Base-by-base conservation (phyloP, 1,139 yeast species). In the Meyerozyma elateridarum region DNA sequence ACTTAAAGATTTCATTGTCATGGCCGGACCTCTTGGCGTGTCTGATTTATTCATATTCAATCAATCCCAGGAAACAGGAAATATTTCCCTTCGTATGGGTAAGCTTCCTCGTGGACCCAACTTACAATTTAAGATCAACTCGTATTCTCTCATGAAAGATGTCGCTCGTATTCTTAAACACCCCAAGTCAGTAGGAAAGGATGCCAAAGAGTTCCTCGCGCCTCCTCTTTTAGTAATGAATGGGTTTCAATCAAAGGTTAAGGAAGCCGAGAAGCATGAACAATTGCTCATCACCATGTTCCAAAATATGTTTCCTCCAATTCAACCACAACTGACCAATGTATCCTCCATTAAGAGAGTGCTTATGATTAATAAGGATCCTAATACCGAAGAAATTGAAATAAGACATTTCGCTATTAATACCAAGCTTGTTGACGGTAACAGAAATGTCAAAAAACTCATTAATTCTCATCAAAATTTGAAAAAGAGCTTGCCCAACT, bases 11-110 rank as follows among this genome's bases (percentile, higher is more conserved):
- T 91, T 85, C 49, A 74, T 89, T 13, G 95, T 88, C 15, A 89
- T 91, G 96, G 88, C 96, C 22, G 98, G 98, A 4, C 97, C 98
- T 6, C 67, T 91, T 33, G 95, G 96, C 22, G 96, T 93, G 9
- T 72, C 91, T 6, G 96, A 91, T 56, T 59, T 93, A 52, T 76
- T 91, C 61, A 68, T 91, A 16, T 88, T 91, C 62, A 82, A 89
- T 41, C 95, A 87, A 52, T 76, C 87, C 28, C 81, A 77, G 45
- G 73, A 71, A 28, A 66, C 82, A 2, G 97, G 96, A 6, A 80
- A 79, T 38, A 80, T 93, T 8, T 81, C 91, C 31, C 64, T 93
- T 44, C 74, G 97, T 50, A 61, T 93, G 33, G 89, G 93, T 2
- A 76, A 87, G 48, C 76, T 91, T 64, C 96, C 98, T 20, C 70